Base-by-base conservation (phyloP, 2,329 filamentous ascomycete genomes). In the Colletotrichum liaoningense region DNA sequence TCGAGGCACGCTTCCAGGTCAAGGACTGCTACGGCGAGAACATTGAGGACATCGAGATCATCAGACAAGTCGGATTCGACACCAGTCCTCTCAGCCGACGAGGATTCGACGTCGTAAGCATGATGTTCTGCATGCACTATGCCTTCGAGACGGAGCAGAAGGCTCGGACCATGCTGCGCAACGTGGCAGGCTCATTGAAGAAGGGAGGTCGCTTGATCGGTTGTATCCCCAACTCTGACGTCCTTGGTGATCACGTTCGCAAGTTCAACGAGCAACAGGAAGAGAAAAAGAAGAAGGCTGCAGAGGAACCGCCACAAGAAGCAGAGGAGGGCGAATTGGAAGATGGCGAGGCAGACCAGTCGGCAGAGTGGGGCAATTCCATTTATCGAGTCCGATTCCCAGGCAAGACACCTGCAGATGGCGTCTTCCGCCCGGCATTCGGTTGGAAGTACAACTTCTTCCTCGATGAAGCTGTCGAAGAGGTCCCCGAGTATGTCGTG, bases 111-210 rank as follows among this genome's bases (percentile, higher is more conserved):
- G 94, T 98, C 55, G 96, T 99, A 75, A 95, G 93, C 80, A 98
- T 98, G 91, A 99, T 99, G 97, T 99, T 99, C 83, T 97, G 95
- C 79, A 97, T 99, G 92, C 97, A 99, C 84, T 99, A 99, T 82
- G 95, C 97, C 6, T 99, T 98, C 78, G 97, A 98, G 85, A 94
- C 88, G 65, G 96, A 99, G 82, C 90, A 91, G 60, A 97, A 98
- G 82, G 95, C 96, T 2, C 91, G 95, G 57, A 94, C 91, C 75
- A 98, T 99, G 97, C 88, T 99, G 69, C 90, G 92, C 79, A 99
- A 99, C 79, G 96, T 99, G 3, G 93, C 97, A 0, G 94, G 95
- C 1, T 90, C 94, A 2, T 84, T 99, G 79, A 98, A 96, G 82
- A 98, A 98, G 81, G 97, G 97, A 28, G 97, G 97, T 1, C 92